phyloP scores from a whole-genome alignment of 176 grass and related monocot species.

The Bromus sterilis region DNA sequence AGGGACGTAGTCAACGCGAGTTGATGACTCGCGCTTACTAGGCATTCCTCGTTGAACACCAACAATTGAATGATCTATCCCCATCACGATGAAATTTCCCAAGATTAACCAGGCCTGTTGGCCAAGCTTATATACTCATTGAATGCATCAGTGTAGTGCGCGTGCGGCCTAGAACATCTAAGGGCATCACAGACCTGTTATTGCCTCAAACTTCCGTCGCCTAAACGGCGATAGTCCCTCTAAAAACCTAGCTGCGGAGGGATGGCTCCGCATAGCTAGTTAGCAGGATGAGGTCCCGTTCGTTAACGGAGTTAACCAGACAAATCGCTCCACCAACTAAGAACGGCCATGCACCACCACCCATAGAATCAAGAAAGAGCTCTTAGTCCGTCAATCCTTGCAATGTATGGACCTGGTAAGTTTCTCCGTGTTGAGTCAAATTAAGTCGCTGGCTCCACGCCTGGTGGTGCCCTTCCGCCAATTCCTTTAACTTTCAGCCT shows the following conservation, averaged over 20 bases:
- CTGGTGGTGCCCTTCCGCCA: slow-evolving; percentile 1
- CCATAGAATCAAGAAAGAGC: too few relatives aligned
- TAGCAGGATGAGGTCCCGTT: too few relatives aligned
- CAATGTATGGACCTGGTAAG: too few relatives aligned
- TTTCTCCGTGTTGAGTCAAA: too few relatives aligned
- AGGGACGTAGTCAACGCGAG: too few relatives aligned
- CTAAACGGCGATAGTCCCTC: slow-evolving; percentile 64
- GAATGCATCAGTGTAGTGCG: slow-evolving; percentile 62
- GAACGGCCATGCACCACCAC: too few relatives aligned
- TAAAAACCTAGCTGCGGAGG: too few relatives aligned
- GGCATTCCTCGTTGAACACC: slow-evolving; percentile 69
- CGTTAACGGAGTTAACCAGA: too few relatives aligned
- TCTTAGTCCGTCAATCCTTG: too few relatives aligned
- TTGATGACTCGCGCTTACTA: slow-evolving; percentile 40
- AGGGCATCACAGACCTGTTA: slow-evolving; percentile 83
- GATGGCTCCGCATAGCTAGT: too few relatives aligned
- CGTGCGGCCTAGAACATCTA: slow-evolving; percentile 73
- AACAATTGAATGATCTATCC: slow-evolving; percentile 92
- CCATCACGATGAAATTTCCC: slow-evolving; percentile 83
- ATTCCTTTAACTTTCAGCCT: slow-evolving; percentile 30
- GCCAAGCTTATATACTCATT: slow-evolving; percentile 72
- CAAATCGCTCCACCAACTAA: too few relatives aligned
- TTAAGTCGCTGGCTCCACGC: slow-evolving; percentile 19
- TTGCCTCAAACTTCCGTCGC: slow-evolving; percentile 72
- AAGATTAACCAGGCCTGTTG: slow-evolving; percentile 58